phyloP scores from a whole-genome alignment of 2,329 filamentous ascomycete genomes.

The Coniella vitis region DNA sequence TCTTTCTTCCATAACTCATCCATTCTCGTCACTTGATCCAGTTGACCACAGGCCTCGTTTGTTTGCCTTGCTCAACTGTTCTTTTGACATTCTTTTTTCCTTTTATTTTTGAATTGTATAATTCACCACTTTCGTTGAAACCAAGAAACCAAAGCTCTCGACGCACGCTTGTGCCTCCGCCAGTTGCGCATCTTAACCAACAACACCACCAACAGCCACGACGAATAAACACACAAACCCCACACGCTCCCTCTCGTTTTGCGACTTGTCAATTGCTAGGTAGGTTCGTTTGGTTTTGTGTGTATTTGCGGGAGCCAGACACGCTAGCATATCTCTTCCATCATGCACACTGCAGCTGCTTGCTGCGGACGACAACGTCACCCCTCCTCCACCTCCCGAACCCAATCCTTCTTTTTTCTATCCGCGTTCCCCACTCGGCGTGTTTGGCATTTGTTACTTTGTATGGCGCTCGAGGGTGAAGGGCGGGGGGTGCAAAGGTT shows the following conservation, averaged over 20 bases:
- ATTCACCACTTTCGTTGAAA: slow-evolving; percentile 17
- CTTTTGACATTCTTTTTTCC: slow-evolving; percentile 9
- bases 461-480: too few relatives aligned
- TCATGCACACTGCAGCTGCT: too few relatives aligned
- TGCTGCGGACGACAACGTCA: not conserved
- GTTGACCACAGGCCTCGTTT: slow-evolving; percentile 11
- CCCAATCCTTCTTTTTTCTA: too few relatives aligned
- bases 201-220: not conserved
- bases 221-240: not conserved
- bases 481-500: too few relatives aligned
- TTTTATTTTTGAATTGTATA: slow-evolving; percentile 7
- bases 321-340: too few relatives aligned
- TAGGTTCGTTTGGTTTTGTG: slow-evolving; percentile 3
- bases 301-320: not conserved
- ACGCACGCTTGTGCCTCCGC: not conserved
- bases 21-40: slow-evolving; percentile 4
- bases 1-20: not conserved
- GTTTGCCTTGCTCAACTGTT: slow-evolving; percentile 8
- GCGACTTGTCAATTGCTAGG: not conserved
- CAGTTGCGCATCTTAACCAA: not conserved
- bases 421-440: too few relatives aligned
- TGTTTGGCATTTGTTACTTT: slow-evolving; percentile 4
- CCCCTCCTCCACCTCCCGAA: not conserved
- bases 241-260: too few relatives aligned
- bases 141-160: not conserved